phyloP scores from a whole-genome alignment of 2,329 filamentous ascomycete species.

The Triangularia verruculosa region DNA sequence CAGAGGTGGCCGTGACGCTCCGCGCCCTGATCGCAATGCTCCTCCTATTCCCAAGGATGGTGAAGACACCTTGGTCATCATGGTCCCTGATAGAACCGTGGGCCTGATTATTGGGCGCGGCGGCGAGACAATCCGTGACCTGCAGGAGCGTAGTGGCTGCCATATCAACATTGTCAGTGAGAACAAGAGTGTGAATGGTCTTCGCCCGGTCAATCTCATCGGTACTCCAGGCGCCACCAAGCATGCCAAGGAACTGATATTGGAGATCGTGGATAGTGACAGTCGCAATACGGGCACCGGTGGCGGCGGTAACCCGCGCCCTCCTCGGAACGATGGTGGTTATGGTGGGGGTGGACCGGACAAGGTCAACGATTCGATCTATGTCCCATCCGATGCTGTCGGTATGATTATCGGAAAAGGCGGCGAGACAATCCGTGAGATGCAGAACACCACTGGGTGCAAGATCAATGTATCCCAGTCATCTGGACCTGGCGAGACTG shows the following conservation, averaged over 20 bases:
- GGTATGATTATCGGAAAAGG: constrained; percentile 97
- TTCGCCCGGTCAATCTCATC: constrained; percentile 87
- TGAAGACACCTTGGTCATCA: constrained; percentile 85
- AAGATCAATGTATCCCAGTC: constrained; percentile 92
- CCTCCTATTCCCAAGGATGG: constrained; percentile 64
- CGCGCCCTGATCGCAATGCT: constrained; percentile 10
- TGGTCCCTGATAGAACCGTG: constrained; percentile 91
- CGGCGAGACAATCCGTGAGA: constrained; percentile 90
- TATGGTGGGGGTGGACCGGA: constrained; percentile 46
- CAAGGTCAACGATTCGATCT: constrained; percentile 79
- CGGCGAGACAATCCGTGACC: constrained; percentile 86
- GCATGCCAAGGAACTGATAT: constrained; percentile 79
- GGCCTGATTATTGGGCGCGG: constrained; percentile 92
- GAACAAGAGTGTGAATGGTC: constrained; percentile 85
- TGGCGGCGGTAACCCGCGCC: constrained; percentile 20
- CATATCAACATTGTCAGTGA: constrained; percentile 95
- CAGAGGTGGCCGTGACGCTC: not conserved
- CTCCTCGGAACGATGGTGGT: constrained; percentile 30
- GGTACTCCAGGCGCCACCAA: constrained; percentile 71
- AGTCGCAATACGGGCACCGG: constrained; percentile 51
- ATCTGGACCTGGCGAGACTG: constrained; percentile 70
- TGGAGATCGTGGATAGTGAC: constrained; percentile 93
- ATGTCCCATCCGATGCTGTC: constrained; percentile 84
- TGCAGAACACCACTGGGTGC: constrained; percentile 83
- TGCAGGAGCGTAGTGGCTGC: constrained; percentile 89